These are phyloP conservation scores for Cercospora sp. DNA, from an alignment of 2,329 filamentous ascomycete genomes.

Conservation along the genomic window DNA sequence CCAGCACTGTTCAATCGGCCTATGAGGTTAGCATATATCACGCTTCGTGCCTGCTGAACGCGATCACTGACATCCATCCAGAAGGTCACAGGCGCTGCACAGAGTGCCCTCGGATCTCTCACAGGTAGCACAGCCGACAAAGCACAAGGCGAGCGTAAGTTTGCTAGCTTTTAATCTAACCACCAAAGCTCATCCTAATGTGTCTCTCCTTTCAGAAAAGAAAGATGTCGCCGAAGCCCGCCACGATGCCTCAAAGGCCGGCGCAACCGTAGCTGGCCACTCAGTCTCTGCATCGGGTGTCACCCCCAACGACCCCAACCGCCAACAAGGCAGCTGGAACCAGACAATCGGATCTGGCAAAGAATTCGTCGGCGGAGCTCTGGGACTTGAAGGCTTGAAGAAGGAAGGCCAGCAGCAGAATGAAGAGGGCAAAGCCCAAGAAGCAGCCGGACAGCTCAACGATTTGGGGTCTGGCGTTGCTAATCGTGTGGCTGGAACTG, in stretches of 20 bases:
- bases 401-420: slow-evolving; percentile 75
- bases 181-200: not conserved
- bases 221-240: slow-evolving; percentile 66
- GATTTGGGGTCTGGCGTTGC: slow-evolving; percentile 67
- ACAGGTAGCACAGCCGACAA: slow-evolving; percentile 72
- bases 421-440: slow-evolving; percentile 72
- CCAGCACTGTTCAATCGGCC: slow-evolving; percentile 79
- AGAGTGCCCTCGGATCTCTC: slow-evolving; percentile 69
- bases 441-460: slow-evolving; percentile 77
- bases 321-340: slow-evolving; percentile 74
- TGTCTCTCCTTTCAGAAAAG: slow-evolving; percentile 49
- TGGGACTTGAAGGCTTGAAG: slow-evolving; percentile 76
- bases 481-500: slow-evolving; percentile 50
- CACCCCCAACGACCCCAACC: slow-evolving; percentile 71
- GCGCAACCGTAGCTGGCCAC: slow-evolving; percentile 71
- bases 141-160: slow-evolving; percentile 41
- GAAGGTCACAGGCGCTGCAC: slow-evolving; percentile 65
- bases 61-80: slow-evolving; percentile 46
- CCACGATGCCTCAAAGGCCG: slow-evolving; percentile 72
- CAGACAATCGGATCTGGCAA: slow-evolving; percentile 87
- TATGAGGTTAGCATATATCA: slow-evolving; percentile 2
- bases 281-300: slow-evolving; percentile 69
- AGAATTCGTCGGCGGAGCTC: slow-evolving; percentile 71
- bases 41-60: not conserved
- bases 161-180: too few species aligned